Conservation (phyloP, 2,329 filamentous ascomycete species). For the Aureobasidium sp. region DNA sequence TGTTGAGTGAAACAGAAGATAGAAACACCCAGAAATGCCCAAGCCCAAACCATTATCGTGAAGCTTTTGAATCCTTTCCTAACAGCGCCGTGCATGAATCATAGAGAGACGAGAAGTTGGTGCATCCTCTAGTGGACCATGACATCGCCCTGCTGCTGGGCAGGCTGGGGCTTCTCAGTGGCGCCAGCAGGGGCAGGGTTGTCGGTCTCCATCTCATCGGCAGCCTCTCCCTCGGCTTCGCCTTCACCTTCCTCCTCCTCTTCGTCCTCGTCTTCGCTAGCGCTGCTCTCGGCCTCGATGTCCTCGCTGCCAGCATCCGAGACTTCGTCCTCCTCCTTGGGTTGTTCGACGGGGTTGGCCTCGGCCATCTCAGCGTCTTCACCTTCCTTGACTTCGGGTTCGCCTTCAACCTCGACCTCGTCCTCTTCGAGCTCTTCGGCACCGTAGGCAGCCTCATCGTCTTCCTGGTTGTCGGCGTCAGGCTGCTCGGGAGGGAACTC, state of each 20-base stretch:
- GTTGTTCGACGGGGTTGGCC: constrained; percentile 46
- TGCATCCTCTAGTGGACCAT: constrained; percentile 15
- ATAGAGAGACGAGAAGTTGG: neutral
- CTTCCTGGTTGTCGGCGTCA: constrained; percentile 77
- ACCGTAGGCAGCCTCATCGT: constrained; percentile 79
- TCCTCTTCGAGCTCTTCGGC: constrained; percentile 70
- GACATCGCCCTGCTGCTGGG: constrained; percentile 14
- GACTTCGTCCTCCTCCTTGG: constrained; percentile 52
- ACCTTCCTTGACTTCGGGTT: constrained; percentile 30
- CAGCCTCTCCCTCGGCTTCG: constrained; percentile 35
- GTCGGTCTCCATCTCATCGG: constrained; percentile 23
- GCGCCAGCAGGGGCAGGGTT: neutral
- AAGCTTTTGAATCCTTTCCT: constrained; percentile 3
- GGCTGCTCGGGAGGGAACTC: constrained; percentile 97
- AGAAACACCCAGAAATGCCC: constrained; percentile 9
- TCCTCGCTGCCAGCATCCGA: constrained; percentile 72
- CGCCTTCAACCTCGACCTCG: constrained; percentile 42
- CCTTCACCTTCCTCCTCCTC: constrained; percentile 55
- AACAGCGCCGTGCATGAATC: constrained; percentile 9
- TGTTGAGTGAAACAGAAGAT: no score
- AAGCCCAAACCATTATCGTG: constrained; percentile 4
- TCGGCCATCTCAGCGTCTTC: constrained; percentile 72
- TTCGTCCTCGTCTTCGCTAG: constrained; percentile 61
- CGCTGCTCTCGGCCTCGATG: constrained; percentile 67
- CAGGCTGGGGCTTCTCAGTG: neutral